Evolutionary conservation across 1,284 basidiomycete genomes (phyloP), one percentile per base, ranked within the genome.

Genomic region (Veloporphyrellus conicus): DNA sequence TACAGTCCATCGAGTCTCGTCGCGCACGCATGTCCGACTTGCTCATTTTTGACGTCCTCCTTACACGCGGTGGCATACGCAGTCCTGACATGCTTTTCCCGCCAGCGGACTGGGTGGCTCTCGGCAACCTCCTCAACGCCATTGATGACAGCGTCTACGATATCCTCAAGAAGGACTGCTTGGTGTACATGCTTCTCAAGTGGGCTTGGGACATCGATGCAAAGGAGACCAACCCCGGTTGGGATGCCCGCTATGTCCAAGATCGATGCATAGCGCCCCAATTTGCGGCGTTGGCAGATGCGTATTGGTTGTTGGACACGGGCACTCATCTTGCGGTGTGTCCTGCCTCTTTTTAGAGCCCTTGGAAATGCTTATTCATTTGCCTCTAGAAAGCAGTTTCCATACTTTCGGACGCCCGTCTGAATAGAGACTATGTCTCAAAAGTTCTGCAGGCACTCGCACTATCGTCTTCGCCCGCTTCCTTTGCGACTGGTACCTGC

Each of bases 221-320:
- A 2, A 68, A 79, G 33, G 84, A 84, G 58, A 27, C 35, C 15
- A 64, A 61, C 36, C 14, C 58, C 12, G 50, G 58, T 15, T 64
- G 59, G 62, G 55, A 61, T 16, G 68, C 66, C 22, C 67, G 63
- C 23, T 90, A 82, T 58, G 69, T 71, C 45, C 65, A 73, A 35
- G 74, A 79, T 32, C 70, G 74, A 32, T 78, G 75, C 54, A 82
- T 90, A 50, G 79, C 84, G 7, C 82, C 84, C 3, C 86, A 88
- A 56, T 89, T 88, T 57, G 71, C 76, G 14, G 71, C 76, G 9
- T 71, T 89, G 38, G 77, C 84, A 19, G 83, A 88, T 66, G 87
- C 87, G 58, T 90, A 90, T 68, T 90, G 86, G 84, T 69, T 78
- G 58, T 67, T 90, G 55, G 87, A 90, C 66, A 73, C 78, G 3